Conservation (phyloP, 352 stramenopile genomes). For the Globisporangium mamillatum region DNA sequence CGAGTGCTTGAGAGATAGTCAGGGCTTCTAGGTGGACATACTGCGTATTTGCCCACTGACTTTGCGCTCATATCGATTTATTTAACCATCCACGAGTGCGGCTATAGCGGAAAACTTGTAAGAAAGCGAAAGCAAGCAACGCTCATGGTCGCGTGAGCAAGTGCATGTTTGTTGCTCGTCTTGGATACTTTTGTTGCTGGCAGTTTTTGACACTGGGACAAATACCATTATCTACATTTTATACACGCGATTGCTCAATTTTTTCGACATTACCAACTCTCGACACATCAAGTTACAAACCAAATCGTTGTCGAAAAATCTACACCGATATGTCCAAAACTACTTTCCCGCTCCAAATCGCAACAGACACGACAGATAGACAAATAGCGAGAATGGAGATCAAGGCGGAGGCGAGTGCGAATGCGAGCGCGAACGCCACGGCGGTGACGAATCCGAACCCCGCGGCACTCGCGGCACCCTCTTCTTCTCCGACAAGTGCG, state of each 20-base stretch:
- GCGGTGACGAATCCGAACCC: conserved; percentile 16
- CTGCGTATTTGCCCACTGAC: neutral
- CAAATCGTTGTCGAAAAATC: neutral
- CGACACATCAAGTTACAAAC: neutral
- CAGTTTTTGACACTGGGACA: neutral
- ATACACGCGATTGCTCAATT: neutral
- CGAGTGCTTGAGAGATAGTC: neutral
- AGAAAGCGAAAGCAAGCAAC: too few relatives aligned
- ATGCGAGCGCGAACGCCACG: conserved; percentile 10
- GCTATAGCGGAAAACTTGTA: neutral
- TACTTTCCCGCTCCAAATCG: neutral
- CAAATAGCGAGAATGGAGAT: conserved; percentile 12
- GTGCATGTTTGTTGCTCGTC: neutral
- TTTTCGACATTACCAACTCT: neutral
- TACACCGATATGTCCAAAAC: neutral
- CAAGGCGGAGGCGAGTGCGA: conserved; percentile 12
- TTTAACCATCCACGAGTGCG: neutral
- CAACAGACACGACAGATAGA: neutral
- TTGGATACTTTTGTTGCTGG: neutral
- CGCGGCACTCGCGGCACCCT: neutral
- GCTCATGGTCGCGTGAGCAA: too few relatives aligned
- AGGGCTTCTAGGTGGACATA: neutral
- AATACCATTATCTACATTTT: neutral
- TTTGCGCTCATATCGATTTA: neutral
- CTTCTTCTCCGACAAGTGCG: neutral